Conservation (phyloP, 179 eudicot species). For the Sideroxylon spinosum region DNA sequence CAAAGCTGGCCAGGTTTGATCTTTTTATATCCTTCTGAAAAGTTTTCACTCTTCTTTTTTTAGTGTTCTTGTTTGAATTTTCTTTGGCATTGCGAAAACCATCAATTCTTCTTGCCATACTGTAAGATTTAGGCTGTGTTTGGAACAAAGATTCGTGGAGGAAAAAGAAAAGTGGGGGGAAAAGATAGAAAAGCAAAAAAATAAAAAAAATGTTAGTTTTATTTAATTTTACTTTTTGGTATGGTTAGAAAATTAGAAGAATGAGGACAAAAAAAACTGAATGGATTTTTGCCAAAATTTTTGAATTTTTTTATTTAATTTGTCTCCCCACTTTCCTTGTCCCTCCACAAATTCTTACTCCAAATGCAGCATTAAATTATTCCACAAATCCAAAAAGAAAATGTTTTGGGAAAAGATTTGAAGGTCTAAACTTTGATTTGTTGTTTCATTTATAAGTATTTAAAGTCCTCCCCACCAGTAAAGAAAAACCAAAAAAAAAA, state of each 20-base stretch:
- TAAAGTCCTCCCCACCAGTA: neutral
- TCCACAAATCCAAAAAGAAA: neutral
- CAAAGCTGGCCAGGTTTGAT: constrained; percentile 91
- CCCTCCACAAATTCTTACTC: no score
- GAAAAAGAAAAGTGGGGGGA: no score
- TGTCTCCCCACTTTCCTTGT: no score
- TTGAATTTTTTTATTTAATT: no score
- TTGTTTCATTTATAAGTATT: neutral
- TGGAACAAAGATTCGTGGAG: neutral
- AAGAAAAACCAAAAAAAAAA: neutral
- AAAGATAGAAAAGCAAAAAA: no score
- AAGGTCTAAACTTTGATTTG: neutral
- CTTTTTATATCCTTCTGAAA: neutral
- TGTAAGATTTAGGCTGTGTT: no score
- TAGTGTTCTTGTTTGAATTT: neutral
- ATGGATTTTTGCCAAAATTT: no score
- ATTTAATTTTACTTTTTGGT: no score
- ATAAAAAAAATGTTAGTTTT: no score
- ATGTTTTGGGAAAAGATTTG: neutral
- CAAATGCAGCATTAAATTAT: neutral
- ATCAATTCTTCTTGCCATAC: neutral
- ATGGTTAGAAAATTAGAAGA: no score
- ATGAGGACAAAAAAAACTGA: no score
- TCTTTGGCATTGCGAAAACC: neutral
- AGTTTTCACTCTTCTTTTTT: neutral